phyloP scores from a whole-genome alignment of 768 basidiomycete species.

The Lactarius sp. region DNA sequence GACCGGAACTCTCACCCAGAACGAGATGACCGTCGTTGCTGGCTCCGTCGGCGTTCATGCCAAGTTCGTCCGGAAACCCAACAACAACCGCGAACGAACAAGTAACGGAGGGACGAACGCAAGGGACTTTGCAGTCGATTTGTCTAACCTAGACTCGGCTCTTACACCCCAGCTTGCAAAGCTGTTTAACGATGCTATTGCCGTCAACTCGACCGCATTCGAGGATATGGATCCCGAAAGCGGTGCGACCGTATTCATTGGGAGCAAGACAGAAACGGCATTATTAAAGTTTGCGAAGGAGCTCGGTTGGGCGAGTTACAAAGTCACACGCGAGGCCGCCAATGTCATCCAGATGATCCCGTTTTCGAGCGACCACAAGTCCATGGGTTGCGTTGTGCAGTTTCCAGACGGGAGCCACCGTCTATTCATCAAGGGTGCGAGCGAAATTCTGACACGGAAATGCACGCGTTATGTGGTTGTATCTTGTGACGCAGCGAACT shows the following conservation, averaged over 20 bases:
- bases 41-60: conserved; percentile 91
- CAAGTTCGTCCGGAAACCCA: conserved; percentile 84
- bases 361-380: conserved; percentile 89
- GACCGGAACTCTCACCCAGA: conserved; percentile 94
- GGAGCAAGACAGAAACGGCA: conserved; percentile 94
- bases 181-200: conserved; percentile 80
- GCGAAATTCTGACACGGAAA: conserved; percentile 82
- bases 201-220: conserved; percentile 95
- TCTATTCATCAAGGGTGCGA: conserved; percentile 87
- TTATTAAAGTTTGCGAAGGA: conserved; percentile 84
- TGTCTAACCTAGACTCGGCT: conserved; percentile 57
- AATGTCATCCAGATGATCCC: conserved; percentile 82
- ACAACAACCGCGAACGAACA: conserved; percentile 63
- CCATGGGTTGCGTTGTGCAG: conserved; percentile 87
- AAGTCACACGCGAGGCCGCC: conserved; percentile 53
- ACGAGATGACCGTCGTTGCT: conserved; percentile 93
- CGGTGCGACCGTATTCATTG: conserved; percentile 63
- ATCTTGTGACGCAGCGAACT: conserved; percentile 31
- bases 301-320: conserved; percentile 71
- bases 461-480: conserved; percentile 75
- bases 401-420: conserved; percentile 52
- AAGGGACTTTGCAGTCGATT: conserved; percentile 85
- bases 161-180: conserved; percentile 55
- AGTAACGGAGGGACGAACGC: conserved; percentile 60
- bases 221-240: conserved; percentile 67